A percentile compares a stretch with the other conserved stretches of the same genome.
Evolutionary conservation across 2,329 filamentous ascomycete genomes (phyloP).

Genomic region (Arachnopeziza araneosa): DNA sequence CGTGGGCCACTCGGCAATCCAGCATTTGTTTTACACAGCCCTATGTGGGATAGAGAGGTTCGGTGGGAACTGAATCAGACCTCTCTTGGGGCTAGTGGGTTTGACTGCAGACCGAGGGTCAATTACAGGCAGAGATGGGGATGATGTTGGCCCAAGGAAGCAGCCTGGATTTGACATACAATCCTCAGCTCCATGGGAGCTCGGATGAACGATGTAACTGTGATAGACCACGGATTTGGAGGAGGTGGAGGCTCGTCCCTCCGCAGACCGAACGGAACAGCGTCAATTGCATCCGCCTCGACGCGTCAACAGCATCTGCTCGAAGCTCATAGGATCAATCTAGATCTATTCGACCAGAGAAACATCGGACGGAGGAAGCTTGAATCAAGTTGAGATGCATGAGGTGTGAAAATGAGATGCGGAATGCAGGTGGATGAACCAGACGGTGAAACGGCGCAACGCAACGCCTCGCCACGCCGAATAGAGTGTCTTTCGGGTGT

Average conservation of each 20-base stretch:
- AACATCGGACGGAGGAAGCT: background rate
- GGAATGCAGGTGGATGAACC: background rate
- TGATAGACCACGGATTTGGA: background rate
- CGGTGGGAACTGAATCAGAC: background rate
- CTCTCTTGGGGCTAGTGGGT: background rate
- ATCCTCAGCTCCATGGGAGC: background rate
- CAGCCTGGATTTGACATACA: background rate
- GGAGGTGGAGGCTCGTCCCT: background rate
- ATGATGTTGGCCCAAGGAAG: background rate
- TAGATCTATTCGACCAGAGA: background rate
- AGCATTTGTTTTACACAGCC: background rate
- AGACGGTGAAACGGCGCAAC: background rate
- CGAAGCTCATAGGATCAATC: background rate
- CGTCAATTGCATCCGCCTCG: background rate
- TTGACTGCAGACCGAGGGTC: background rate
- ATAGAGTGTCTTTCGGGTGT: background rate
- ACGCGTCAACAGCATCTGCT: background rate
- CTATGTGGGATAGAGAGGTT: background rate
- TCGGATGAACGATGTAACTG: background rate
- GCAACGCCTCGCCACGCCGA: background rate
- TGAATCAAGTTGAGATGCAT: background rate
- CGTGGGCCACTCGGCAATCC: constrained; percentile 3
- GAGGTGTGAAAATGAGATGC: background rate
- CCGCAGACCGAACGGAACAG: background rate
- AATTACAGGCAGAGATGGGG: background rate